A percentile compares a stretch with the other conserved stretches of the same genome.
These are phyloP conservation scores for Echinochloa phyllopogon DNA, from an alignment of 176 grass and related monocot species.

Conservation along the genomic window DNA sequence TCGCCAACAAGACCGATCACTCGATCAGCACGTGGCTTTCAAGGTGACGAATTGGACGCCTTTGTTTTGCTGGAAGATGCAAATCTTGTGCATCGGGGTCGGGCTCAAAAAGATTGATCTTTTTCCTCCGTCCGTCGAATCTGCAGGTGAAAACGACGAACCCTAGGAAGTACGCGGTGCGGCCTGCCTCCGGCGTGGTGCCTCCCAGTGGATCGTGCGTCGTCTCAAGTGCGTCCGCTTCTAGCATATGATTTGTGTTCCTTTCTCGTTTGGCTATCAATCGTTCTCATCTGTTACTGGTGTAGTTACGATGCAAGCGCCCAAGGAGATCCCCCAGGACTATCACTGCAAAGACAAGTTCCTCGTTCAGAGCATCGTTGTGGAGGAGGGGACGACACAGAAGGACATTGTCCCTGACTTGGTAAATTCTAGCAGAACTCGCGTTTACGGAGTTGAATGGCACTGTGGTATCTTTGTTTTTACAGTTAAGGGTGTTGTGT, in stretches of 20 bases:
- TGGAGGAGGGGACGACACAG: constrained; percentile 34
- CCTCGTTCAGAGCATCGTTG: constrained; percentile 71
- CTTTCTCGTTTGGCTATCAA: not conserved
- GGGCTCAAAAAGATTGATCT: not conserved
- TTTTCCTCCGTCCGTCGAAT: not conserved
- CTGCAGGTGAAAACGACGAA: constrained; percentile 92
- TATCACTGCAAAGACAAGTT: constrained; percentile 96
- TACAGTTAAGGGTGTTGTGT: constrained; percentile 16
- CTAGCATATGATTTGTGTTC: not conserved
- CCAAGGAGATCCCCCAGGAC: constrained; percentile 79
- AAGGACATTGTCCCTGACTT: constrained; percentile 74
- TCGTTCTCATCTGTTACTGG: constrained; percentile 1
- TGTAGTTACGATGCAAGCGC: constrained; percentile 81
- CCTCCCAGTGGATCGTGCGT: constrained; percentile 54
- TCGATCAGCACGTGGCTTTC: constrained; percentile 77
- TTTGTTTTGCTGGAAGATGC: not conserved
- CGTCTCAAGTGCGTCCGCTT: constrained; percentile 55
- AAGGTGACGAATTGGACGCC: constrained; percentile 57
- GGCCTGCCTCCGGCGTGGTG: constrained; percentile 74
- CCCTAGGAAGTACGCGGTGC: constrained; percentile 83
- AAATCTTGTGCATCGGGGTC: not conserved
- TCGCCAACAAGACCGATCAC: constrained; percentile 84
- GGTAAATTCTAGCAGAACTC: constrained; percentile 49
- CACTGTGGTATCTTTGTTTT: not conserved
- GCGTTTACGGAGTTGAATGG: not conserved